Evolutionary conservation across 176 grass and related monocot genomes (phyloP).

Genomic region (Sorghum bicolor): DNA sequence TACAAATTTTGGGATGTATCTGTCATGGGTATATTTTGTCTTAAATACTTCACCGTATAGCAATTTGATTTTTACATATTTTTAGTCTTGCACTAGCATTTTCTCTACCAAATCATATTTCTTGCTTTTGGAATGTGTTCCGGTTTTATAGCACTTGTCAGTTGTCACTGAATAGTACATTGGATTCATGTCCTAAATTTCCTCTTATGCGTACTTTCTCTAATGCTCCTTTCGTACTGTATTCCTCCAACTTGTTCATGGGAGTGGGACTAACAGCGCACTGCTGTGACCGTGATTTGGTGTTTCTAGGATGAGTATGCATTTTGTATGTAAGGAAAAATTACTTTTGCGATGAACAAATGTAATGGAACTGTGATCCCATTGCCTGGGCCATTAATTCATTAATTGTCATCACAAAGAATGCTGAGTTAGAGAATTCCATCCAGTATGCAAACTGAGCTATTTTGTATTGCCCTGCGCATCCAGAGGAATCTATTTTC

Average conservation of each 20-base stretch:
- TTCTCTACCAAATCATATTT: neutral
- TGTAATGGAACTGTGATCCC: no score
- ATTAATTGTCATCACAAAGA: neutral
- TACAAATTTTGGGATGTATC: constrained; percentile 1
- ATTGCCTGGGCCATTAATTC: no score
- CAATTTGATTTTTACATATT: neutral
- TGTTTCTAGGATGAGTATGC: no score
- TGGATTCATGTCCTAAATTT: neutral
- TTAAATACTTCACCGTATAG: neutral
- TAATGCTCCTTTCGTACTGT: neutral
- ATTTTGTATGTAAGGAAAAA: neutral
- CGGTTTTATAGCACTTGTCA: neutral
- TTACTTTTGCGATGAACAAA: neutral
- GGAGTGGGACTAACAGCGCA: neutral
- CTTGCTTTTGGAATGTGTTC: neutral
- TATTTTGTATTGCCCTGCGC: neutral
- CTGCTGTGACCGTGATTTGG: neutral
- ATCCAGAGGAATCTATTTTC: neutral
- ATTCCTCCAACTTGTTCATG: neutral
- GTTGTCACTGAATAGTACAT: neutral
- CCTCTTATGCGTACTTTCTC: neutral
- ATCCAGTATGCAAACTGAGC: neutral
- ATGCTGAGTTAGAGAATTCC: neutral
- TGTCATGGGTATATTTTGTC: neutral
- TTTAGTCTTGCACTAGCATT: neutral